Evolutionary conservation across 2,329 filamentous ascomycete species (phyloP).

Genomic region (Periglandula ipomoeae): DNA sequence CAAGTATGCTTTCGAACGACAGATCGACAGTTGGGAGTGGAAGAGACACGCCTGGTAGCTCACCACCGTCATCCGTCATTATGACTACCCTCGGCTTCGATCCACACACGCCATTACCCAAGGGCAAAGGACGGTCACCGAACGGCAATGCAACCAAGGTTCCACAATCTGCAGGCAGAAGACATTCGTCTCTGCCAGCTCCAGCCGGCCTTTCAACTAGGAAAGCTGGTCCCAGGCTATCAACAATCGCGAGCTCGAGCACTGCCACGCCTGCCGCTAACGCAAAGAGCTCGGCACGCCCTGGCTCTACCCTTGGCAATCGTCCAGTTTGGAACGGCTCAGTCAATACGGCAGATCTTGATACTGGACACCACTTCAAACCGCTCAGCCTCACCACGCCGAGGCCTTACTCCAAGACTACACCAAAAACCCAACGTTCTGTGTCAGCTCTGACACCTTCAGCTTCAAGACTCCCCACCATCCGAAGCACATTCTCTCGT

Average conservation of each 20-base stretch:
- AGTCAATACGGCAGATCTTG: slow-evolving; percentile 53
- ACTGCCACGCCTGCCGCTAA: slow-evolving; percentile 38
- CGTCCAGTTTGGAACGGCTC: slow-evolving; percentile 67
- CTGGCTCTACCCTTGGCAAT: slow-evolving; percentile 37
- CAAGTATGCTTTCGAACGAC: slow-evolving; percentile 81
- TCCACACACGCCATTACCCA: slow-evolving; percentile 34
- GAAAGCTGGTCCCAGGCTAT: slow-evolving; percentile 35
- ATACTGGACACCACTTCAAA: slow-evolving; percentile 60
- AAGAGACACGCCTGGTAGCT: slow-evolving; percentile 62
- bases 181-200: slow-evolving; percentile 39
- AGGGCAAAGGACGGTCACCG: slow-evolving; percentile 38
- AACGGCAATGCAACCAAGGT: slow-evolving; percentile 34
- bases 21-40: slow-evolving; percentile 61
- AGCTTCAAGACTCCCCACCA: slow-evolving; percentile 37
- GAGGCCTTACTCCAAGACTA: slow-evolving; percentile 43
- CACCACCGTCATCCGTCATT: slow-evolving; percentile 51
- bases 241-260: slow-evolving; percentile 38
- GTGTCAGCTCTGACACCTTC: slow-evolving; percentile 32
- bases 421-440: slow-evolving; percentile 31
- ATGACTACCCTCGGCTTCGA: slow-evolving; percentile 47
- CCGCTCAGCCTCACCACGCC: slow-evolving; percentile 51
- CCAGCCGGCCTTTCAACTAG: slow-evolving; percentile 30
- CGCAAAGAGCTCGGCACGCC: slow-evolving; percentile 30
- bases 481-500: slow-evolving; percentile 39
- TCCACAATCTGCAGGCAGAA: slow-evolving; percentile 35